Evolutionary conservation across 148 eudicot genomes (phyloP).

Genomic region (Agrostemma githago): DNA sequence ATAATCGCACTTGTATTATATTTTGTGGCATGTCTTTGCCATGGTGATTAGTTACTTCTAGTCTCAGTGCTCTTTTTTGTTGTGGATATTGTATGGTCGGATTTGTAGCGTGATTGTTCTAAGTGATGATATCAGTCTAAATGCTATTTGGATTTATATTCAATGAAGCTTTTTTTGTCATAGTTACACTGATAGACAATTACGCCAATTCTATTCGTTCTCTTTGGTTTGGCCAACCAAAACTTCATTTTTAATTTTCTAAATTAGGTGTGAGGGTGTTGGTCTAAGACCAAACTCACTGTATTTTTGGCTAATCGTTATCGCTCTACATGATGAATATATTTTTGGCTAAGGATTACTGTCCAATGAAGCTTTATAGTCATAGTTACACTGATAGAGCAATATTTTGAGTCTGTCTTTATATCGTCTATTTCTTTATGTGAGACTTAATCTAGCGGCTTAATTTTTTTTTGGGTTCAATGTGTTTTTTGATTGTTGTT

Average conservation of each 20-base stretch:
- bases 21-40: no score
- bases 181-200: conserved; percentile 42
- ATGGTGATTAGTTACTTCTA: neutral
- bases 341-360: conserved; percentile 32
- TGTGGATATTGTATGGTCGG: neutral
- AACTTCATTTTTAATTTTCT: neutral
- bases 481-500: no score
- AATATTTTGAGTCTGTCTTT: neutral
- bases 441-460: neutral
- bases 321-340: conserved; percentile 40
- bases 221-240: no score
- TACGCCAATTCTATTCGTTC: neutral
- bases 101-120: conserved; percentile 12
- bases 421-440: neutral
- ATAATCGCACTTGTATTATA: no score
- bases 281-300: neutral
- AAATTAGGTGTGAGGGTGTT: neutral
- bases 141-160: conserved; percentile 32
- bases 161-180: conserved; percentile 41
- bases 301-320: neutral
- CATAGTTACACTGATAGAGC: conserved; percentile 54
- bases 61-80: conserved; percentile 12
- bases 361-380: conserved; percentile 37
- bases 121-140: conserved; percentile 23
- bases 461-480: no score